Evolutionary conservation across 805 yeast species (phyloP).

Genomic region (Teunomyces pallodes): DNA sequence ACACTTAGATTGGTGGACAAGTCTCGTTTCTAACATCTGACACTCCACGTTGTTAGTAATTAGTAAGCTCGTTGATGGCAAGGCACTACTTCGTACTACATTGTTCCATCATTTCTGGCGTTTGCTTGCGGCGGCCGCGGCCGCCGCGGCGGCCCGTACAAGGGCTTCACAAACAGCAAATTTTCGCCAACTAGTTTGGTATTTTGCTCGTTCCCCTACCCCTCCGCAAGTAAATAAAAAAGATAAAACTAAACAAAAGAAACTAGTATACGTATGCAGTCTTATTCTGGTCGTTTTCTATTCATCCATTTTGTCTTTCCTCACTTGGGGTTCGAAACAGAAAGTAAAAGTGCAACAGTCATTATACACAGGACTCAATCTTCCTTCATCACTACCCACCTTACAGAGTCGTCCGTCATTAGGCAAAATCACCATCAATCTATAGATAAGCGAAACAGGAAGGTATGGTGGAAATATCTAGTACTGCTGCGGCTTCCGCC

Average conservation of each 20-base stretch:
- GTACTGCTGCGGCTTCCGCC: conserved; percentile 17
- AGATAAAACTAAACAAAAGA: neutral
- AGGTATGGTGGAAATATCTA: neutral
- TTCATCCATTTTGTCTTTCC: too few relatives aligned
- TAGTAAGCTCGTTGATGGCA: neutral
- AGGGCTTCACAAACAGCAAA: too few relatives aligned
- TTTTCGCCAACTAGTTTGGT: too few relatives aligned
- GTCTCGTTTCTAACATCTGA: too few relatives aligned
- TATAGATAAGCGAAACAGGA: neutral
- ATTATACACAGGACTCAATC: neutral
- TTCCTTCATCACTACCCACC: neutral
- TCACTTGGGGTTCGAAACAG: neutral
- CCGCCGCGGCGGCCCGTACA: too few relatives aligned
- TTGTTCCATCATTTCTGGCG: too few relatives aligned
- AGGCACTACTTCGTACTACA: too few relatives aligned
- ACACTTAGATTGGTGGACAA: neutral
- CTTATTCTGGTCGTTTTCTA: neutral
- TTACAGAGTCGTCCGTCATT: neutral
- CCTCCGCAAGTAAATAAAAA: too few relatives aligned
- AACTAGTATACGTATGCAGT: neutral
- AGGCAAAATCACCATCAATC: neutral
- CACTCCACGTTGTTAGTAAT: neutral
- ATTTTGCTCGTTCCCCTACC: too few relatives aligned
- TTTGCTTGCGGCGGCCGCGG: too few relatives aligned
- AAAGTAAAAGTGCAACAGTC: neutral